Base-by-base conservation (phyloP, 2,329 filamentous ascomycete species). In the Aspergillus sp. region DNA sequence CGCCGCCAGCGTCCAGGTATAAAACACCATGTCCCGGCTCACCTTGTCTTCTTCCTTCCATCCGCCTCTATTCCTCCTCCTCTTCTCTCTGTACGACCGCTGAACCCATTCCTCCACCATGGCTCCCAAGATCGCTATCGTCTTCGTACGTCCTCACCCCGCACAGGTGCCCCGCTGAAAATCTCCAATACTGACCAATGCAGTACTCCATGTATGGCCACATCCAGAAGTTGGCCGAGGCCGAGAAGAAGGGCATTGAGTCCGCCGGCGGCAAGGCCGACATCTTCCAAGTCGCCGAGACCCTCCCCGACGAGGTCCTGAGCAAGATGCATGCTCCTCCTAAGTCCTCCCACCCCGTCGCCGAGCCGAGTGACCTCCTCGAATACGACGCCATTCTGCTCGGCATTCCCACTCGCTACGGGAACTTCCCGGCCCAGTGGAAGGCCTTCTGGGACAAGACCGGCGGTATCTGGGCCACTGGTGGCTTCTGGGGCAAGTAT, bases 341-440 rank as follows among this genome's bases (percentile, higher is more conserved):
- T 46, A 93, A 94, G 51, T 58, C 72, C 44, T 69, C 75, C 55
- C 67, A 91, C 58, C 73, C 78, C 36, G 60, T 85, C 47, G 69
- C 79, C 38, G 66, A 71, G 49, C 70, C 74, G 30, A 58, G 72
- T 8, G 67, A 60, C 19, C 78, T 95, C 26, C 75, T 79, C 54
- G 43, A 68, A 33, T 96, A 93, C 68, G 88, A 96, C 55, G 91
- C 70, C 47, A 80, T 95, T 69, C 79, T 98, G 44, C 74, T 96
- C 52, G 91, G 91, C 47, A 91, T 96, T 60, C 91, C 91, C 39
- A 98, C 91, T 32, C 78, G 91, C 47, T 98, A 85, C 68, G 91
- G 91, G 52, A 96, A 93, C 77, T 94, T 94, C 74, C 88, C 89
- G 30, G 84, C 81, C 12, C 91, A 98, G 68, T 95, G 83, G 83